These are phyloP conservation scores for Saturnispora diversa DNA, from an alignment of 805 yeast genomes.

Conservation along the genomic window DNA sequence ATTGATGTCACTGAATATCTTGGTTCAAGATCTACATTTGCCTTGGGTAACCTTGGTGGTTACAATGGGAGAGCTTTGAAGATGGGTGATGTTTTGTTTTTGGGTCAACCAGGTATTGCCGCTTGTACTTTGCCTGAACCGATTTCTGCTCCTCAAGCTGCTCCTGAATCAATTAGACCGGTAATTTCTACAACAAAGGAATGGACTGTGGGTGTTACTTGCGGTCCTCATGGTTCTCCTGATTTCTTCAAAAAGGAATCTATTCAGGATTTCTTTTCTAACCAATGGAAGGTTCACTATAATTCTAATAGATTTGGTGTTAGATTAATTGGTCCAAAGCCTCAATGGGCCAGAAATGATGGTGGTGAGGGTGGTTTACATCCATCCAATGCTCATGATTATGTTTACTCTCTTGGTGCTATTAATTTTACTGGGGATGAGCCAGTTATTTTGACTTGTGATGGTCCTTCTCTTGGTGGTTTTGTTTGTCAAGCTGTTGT, in stretches of 20 bases:
- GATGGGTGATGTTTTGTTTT: conserved; percentile 83
- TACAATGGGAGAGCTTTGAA: conserved; percentile 87
- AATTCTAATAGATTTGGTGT: conserved; percentile 97
- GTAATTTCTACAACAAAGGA: conserved; percentile 36
- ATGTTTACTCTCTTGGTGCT: conserved; percentile 93
- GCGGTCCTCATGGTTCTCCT: conserved; percentile 98
- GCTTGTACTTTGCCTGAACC: conserved; percentile 70
- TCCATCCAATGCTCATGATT: conserved; percentile 98
- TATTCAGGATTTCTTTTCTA: conserved; percentile 62
- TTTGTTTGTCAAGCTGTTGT: conserved; percentile 96
- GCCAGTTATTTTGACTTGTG: conserved; percentile 93
- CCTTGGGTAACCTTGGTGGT: conserved; percentile 90
- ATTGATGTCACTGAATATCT: conserved; percentile 89
- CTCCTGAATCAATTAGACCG: conserved; percentile 54
- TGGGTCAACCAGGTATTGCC: conserved; percentile 67
- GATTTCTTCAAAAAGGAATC: conserved; percentile 81
- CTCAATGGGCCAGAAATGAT: conserved; percentile 90
- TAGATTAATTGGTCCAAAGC: conserved; percentile 90
- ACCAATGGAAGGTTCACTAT: conserved; percentile 91
- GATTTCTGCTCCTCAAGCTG: conserved; percentile 48
- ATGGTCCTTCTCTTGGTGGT: conserved; percentile 97
- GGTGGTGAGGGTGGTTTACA: conserved; percentile 98
- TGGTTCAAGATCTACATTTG: conserved; percentile 95
- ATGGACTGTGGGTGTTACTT: conserved; percentile 89
- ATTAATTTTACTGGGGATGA: conserved; percentile 98